A percentile compares a stretch with the other conserved stretches of the same genome.
phyloP scores from a whole-genome alignment of 2,329 filamentous ascomycete species.

The Bipolaris zeicola region DNA sequence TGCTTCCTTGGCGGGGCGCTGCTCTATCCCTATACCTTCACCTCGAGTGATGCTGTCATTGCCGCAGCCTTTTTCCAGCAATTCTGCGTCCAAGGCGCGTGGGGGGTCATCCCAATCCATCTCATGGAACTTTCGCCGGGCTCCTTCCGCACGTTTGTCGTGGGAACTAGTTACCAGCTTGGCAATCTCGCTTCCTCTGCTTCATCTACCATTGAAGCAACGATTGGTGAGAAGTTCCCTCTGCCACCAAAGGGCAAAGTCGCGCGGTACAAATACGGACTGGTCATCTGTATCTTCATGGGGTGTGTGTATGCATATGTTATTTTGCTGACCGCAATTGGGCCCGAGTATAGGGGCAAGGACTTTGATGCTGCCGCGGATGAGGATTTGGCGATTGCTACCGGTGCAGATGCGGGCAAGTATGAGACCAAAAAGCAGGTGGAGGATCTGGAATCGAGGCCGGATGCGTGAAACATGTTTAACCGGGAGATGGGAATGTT shows the following conservation, averaged over 20 bases:
- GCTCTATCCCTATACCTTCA: conserved; percentile 82
- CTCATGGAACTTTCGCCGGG: conserved; percentile 77
- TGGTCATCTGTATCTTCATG: conserved; percentile 92
- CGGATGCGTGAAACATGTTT: neutral
- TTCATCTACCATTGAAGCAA: conserved; percentile 76
- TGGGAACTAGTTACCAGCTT: conserved; percentile 76
- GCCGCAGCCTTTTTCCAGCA: conserved; percentile 81
- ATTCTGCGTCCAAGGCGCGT: conserved; percentile 54
- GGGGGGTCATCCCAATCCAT: conserved; percentile 64
- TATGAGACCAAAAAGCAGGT: conserved; percentile 14
- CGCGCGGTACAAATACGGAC: conserved; percentile 65
- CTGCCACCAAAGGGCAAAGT: conserved; percentile 59
- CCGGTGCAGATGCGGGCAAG: conserved; percentile 15
- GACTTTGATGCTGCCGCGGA: conserved; percentile 43
- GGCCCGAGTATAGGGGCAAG: conserved; percentile 56
- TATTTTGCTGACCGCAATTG: conserved; percentile 67
- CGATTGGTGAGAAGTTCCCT: conserved; percentile 75
- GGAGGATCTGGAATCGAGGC: conserved; percentile 10
- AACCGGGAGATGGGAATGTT: neutral
- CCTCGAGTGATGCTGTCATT: conserved; percentile 66
- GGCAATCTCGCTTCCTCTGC: conserved; percentile 75
- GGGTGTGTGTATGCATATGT: conserved; percentile 74
- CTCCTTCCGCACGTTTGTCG: conserved; percentile 74
- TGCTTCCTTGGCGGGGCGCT: conserved; percentile 72
- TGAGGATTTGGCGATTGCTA: conserved; percentile 41